phyloP scores from a whole-genome alignment of 2,329 filamentous ascomycete species.

The Beauveria sp. region DNA sequence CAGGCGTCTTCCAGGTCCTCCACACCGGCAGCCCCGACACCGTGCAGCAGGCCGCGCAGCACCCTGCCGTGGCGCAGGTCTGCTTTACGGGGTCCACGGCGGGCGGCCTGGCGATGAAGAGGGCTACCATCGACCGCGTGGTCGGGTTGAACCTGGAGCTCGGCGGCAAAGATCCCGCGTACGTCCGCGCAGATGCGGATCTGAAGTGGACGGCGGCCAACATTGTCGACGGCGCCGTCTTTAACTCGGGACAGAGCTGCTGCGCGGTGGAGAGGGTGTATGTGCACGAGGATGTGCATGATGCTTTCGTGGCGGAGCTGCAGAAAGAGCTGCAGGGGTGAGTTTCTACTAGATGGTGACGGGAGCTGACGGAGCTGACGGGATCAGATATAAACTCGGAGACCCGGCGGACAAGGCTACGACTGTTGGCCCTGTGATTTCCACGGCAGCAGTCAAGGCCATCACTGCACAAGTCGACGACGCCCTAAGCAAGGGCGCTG shows the following conservation, averaged over 20 bases:
- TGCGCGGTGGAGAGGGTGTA: slow-evolving; percentile 90
- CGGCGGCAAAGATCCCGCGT: slow-evolving; percentile 91
- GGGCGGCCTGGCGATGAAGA: slow-evolving; percentile 77
- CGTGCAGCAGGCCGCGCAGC: slow-evolving; percentile 70
- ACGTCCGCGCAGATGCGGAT: slow-evolving; percentile 79
- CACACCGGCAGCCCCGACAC: slow-evolving; percentile 72
- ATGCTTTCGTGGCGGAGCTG: slow-evolving; percentile 69
- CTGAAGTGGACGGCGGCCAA: slow-evolving; percentile 85
- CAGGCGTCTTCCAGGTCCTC: slow-evolving; percentile 83
- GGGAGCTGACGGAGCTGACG: neutral
- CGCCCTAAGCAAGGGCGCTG: slow-evolving; percentile 74
- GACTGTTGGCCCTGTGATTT: slow-evolving; percentile 83
- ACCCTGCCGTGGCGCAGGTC: slow-evolving; percentile 68
- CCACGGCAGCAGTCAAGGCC: slow-evolving; percentile 64
- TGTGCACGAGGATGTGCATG: slow-evolving; percentile 76
- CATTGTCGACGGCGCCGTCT: slow-evolving; percentile 87
- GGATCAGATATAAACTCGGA: slow-evolving; percentile 62
- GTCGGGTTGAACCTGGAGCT: slow-evolving; percentile 84
- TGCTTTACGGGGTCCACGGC: slow-evolving; percentile 93
- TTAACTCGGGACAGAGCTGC: slow-evolving; percentile 96
- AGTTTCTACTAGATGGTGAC: neutral
- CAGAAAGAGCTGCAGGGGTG: slow-evolving; percentile 66
- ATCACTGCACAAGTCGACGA: slow-evolving; percentile 76
- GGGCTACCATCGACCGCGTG: slow-evolving; percentile 73
- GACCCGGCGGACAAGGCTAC: slow-evolving; percentile 74